Evolutionary conservation across 352 stramenopile species (phyloP).

Genomic region (Elongisporangium prolatum): DNA sequence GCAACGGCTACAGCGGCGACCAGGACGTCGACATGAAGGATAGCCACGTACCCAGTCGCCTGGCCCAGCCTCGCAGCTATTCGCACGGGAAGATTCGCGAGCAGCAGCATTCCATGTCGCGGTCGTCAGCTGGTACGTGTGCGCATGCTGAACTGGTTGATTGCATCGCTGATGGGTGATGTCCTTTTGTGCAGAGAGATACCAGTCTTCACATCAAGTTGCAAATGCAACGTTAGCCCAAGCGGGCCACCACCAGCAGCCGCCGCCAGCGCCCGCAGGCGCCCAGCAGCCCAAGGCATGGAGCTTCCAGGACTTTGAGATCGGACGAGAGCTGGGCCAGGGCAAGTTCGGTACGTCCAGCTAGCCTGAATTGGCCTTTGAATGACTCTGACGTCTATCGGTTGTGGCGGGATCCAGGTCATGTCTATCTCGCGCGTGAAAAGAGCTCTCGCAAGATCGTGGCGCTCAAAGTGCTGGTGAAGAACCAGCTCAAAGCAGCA

Average conservation of each 20-base stretch:
- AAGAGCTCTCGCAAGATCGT: slow-evolving; percentile 75
- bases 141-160: background rate
- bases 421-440: slow-evolving; percentile 86
- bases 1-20: slow-evolving; percentile 4
- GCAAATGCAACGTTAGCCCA: slow-evolving; percentile 6
- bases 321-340: slow-evolving; percentile 72
- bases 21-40: slow-evolving; percentile 35
- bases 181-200: background rate
- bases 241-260: slow-evolving; percentile 6
- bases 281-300: slow-evolving; percentile 45
- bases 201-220: background rate
- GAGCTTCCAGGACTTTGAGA: slow-evolving; percentile 85
- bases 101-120: background rate
- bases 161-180: background rate
- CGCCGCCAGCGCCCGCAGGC: slow-evolving; percentile 4
- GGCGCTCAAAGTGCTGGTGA: slow-evolving; percentile 91
- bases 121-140: background rate
- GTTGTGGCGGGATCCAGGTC: slow-evolving; percentile 16
- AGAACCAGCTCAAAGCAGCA: slow-evolving; percentile 65
- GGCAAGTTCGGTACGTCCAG: slow-evolving; percentile 75
- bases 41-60: slow-evolving; percentile 7
- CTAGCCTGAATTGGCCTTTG: background rate
- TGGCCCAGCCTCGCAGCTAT: slow-evolving; percentile 4
- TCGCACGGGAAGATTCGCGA: slow-evolving; percentile 13
- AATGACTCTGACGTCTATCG: background rate